A percentile compares a stretch with the other conserved stretches of the same genome.
Conservation (phyloP, 495 filamentous ascomycete genomes). For the Talaromyces adpressus region DNA sequence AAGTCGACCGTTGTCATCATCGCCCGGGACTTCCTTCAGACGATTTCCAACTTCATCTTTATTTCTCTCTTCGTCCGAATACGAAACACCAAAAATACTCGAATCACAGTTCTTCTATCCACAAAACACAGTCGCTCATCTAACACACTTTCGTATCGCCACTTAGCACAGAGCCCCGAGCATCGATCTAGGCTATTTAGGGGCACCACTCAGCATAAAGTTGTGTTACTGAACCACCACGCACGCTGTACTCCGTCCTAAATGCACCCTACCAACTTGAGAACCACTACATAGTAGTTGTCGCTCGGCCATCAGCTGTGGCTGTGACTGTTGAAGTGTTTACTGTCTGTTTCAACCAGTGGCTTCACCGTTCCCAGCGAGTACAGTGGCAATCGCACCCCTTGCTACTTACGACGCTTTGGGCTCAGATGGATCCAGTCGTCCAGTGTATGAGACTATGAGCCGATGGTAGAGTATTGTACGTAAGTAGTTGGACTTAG, state of each 20-base stretch:
- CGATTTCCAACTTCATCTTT: background rate
- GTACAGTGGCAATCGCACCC: background rate
- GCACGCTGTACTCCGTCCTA: background rate
- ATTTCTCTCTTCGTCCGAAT: background rate
- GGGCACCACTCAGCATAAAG: background rate
- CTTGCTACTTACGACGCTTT: background rate
- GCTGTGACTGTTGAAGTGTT: background rate
- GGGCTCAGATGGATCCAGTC: background rate
- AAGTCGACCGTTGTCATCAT: background rate
- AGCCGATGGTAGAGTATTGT: background rate
- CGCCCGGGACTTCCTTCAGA: background rate
- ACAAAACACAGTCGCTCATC: background rate
- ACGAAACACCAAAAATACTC: background rate
- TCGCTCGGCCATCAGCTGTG: background rate
- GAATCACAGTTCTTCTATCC: background rate
- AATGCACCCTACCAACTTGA: background rate
- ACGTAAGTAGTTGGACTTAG: background rate
- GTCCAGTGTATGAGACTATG: background rate
- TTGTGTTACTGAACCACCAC: background rate
- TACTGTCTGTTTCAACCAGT: background rate
- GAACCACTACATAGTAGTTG: background rate
- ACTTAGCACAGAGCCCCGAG: background rate
- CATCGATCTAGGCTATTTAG: background rate
- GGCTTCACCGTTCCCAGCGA: background rate
- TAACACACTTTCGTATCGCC: background rate